Evolutionary conservation across 192 early-diverging fungal species (phyloP), one percentile per base, ranked within the genome.

Genomic region (Pilobolus umbonatus): DNA sequence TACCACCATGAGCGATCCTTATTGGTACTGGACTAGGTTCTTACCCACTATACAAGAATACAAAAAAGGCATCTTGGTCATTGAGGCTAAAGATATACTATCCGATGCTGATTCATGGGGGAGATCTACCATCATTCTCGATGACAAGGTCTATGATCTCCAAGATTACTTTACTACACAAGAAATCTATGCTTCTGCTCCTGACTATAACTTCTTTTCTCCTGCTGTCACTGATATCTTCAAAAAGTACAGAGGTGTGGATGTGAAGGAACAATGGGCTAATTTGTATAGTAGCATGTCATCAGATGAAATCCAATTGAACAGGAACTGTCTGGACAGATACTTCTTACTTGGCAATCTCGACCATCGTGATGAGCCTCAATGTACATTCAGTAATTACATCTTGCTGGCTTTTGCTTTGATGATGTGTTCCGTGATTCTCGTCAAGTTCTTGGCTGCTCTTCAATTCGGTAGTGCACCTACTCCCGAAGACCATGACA

Each of bases 401-500:
- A 75, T 90, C 21, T 61, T 89, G 9, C 61, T 84, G 8, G 75
- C 65, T 7, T 77, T 81, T 31, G 84, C 88, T 25, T 71, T 61
- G 24, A 14, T 91, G 28, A 84, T 91, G 84, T 86, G 87, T 47
- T 64, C 68, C 7, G 76, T 87, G 7, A 93, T 96, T 21, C 44
- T 75, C 22, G 75, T 89, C 54, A 88, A 90, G 74, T 91, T 91
- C 66, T 74, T 90, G 60, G 81, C 88, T 4, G 87, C 89, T 17
- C 68, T 90, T 59, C 88, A 89, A 58, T 87, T 95, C 34, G 80
- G 85, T 15, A 71, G 80, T 47, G 73, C 74, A 32, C 85, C 85
- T 69, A 80, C 75, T 11, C 86, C 88, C 11, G 93, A 95, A 62
- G 88, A 93, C 65, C 89, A 90, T 58, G 92, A 98, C 80, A 94